Evolutionary conservation across 176 grass and related monocot species (phyloP).

Genomic region (Elymus sibiricus): DNA sequence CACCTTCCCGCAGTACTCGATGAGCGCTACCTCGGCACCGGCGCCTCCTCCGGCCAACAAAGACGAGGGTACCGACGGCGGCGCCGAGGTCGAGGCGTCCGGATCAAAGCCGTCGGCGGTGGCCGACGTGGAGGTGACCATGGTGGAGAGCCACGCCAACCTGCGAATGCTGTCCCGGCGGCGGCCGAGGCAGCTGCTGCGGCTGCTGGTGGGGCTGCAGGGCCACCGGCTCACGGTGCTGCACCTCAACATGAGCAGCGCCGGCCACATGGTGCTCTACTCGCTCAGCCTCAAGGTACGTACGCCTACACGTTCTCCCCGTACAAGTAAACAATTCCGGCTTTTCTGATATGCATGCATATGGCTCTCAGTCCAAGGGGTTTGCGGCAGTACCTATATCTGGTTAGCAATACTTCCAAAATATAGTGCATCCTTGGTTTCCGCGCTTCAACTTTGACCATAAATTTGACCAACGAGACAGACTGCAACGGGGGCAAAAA

Average conservation of each 20-base stretch:
- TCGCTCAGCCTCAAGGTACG: slow-evolving; percentile 85
- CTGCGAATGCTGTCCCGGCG: slow-evolving; percentile 54
- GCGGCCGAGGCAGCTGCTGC: slow-evolving; percentile 60
- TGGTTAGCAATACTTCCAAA: slow-evolving; percentile 39
- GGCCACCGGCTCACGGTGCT: slow-evolving; percentile 54
- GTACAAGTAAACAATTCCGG: slow-evolving; percentile 21
- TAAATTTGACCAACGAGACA: no score
- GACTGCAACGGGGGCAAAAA: no score
- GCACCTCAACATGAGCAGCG: slow-evolving; percentile 76
- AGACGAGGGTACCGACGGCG: background rate
- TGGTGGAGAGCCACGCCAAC: slow-evolving; percentile 79
- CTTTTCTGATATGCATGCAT: slow-evolving; percentile 14
- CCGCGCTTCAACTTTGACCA: no score
- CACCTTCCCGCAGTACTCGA: slow-evolving; percentile 79
- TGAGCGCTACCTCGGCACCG: background rate
- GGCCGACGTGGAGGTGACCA: slow-evolving; percentile 82
- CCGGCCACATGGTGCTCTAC: slow-evolving; percentile 61
- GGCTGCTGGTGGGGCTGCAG: slow-evolving; percentile 57
- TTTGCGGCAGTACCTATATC: slow-evolving; percentile 4
- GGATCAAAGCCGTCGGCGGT: slow-evolving; percentile 45
- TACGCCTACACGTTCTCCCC: background rate
- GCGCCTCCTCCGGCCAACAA: background rate
- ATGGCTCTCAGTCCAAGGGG: slow-evolving; percentile 21
- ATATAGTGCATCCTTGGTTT: no score
- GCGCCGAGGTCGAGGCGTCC: background rate